Base-by-base conservation (phyloP, 192 early-diverging fungal genomes). In the Coemansia sp. region DNA sequence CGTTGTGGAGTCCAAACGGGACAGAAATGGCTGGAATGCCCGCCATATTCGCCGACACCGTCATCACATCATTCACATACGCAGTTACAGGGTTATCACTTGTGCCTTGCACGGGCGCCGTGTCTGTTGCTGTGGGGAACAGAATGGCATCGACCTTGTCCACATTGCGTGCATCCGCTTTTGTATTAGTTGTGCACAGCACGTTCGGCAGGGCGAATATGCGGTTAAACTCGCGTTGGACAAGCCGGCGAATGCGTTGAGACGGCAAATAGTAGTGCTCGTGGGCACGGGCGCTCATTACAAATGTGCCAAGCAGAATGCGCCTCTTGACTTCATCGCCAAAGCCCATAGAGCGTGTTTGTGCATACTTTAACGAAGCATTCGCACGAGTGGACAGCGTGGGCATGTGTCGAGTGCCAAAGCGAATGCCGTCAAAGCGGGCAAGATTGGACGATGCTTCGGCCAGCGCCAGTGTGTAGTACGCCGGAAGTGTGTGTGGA, bases 401-500 rank as follows among this genome's bases (percentile, higher is more conserved):
- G 5, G 22, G 24, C 4, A 64, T 23, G 22, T 48, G 51, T 1
- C 63, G 70, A 54, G 66, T 57, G 75, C 95, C 95, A 72, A 91
- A 98, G 57, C 92, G 85, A 7, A 93, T 62, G 5, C 95, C 95
- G 69, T 96, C 93, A 61, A 84, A 98, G 51, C 92, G 82, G 49
- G 93, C 88, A 49, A 98, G 70, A 66, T 98, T 98, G 17, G 93
- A 94, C 5, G 88, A 89, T 1, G 95, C 93, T 74, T 98, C 95
- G 5, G 95, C 94, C 22, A 89, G 83, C 5, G 90, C 94, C 47
- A 98, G 67, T 0, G 91, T 88, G 64, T 96, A 93, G 73, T 98
- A 98, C 4, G 90, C 86, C 7, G 92, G 85, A 21, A 98, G 84
- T 4, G 93, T 86, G 49, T 84, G 65, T 19, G 79, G 69, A 0